Evolutionary conservation across 345 rosid genomes (phyloP), one percentile per base, ranked within the genome.

Genomic region (Murraya paniculata): DNA sequence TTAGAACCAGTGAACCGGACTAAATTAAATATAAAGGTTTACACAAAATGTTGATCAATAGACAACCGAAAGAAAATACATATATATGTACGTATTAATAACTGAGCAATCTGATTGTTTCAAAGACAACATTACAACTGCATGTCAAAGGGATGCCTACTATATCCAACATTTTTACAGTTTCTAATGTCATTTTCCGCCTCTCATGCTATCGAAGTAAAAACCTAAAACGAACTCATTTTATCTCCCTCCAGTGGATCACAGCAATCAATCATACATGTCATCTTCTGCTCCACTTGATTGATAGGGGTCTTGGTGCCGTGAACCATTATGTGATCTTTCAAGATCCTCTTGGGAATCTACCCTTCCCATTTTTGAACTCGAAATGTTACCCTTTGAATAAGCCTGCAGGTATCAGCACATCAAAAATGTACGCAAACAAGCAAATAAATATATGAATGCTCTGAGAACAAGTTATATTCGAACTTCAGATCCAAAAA

Each of bases 261-360:
- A 45, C 16, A 14, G 13, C 41, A 58, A 35, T 93, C 90, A 93
- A 38, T 89, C 98, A 53, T 95, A 92, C 75, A 88, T 75, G 72
- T 90, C 91, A 81, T 94, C 97, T 82, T 95, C 98, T 9, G 80
- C 91, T 36, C 85, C 94, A 58, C 91, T 89, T 41, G 83, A 88
- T 67, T 87, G 93, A 58, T 85, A 91, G 48, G 74, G 73, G 71
- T 84, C 89, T 76, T 86, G 83, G 24, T 84, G 87, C 36, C 67
- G 84, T 14, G 45, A 68, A 28, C 79, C 80, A 84, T 84, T 88
- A 30, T 80, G 92, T n/a, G 85, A 71, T 80, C 92, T 80, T 39
- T 83, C 91, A 55, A 81, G 75, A 79, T 86, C 94, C 72, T 88
- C 95, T 77, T 91, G 91, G 8, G 82, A 38, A 30, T 71, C 71